Conservation (phyloP, 208 protist genomes). For the Cochliopodium minus region DNA sequence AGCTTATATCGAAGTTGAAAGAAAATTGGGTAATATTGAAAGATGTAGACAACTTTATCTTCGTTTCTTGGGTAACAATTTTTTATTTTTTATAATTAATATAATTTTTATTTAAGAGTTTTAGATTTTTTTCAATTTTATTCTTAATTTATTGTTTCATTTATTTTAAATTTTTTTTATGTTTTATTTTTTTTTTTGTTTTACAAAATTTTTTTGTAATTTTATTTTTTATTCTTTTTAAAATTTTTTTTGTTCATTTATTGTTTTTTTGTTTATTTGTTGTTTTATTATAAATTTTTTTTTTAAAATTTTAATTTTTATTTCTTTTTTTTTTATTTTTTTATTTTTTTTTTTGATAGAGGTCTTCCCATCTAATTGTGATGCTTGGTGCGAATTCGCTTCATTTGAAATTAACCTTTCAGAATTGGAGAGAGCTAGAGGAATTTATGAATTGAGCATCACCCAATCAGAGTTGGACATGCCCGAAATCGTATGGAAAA, state of each 20-base stretch:
- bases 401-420: constrained; percentile 43
- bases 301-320: no score
- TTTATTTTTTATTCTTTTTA: no score
- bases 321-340: constrained; percentile 26
- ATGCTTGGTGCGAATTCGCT: constrained; percentile 46
- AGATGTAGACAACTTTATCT: background rate
- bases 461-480: constrained; percentile 51
- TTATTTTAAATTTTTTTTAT: no score
- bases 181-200: no score
- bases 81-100: background rate
- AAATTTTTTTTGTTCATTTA: no score
- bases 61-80: background rate
- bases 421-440: constrained; percentile 37
- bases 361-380: constrained; percentile 35
- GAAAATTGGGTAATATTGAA: background rate
- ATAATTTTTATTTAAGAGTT: background rate
- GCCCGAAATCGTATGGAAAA: constrained; percentile 64
- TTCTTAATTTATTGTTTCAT: no score
- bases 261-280: no score
- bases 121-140: no score
- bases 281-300: no score
- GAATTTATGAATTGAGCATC: constrained; percentile 55
- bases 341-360: constrained; percentile 57
- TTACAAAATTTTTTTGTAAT: no score
- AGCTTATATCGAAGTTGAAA: constrained; percentile 42